Evolutionary conservation across 2,329 filamentous ascomycete genomes (phyloP).

Genomic region (Exophiala dermatitidis): DNA sequence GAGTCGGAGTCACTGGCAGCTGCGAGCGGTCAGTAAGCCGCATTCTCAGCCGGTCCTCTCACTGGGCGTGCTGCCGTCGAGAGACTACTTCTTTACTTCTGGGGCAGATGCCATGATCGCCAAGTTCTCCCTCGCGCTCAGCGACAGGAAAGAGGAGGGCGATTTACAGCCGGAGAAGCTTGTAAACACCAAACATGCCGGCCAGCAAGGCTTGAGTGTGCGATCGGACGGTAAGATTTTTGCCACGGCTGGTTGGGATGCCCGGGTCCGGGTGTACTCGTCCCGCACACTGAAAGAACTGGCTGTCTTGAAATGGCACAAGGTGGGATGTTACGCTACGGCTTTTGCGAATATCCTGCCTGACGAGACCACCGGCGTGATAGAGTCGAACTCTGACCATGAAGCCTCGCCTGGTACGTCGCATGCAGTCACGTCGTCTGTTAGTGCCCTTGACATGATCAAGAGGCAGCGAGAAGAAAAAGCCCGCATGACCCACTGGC

Average conservation of each 20-base stretch:
- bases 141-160: slow-evolving; percentile 29
- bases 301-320: slow-evolving; percentile 91
- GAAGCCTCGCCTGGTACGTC: slow-evolving; percentile 5
- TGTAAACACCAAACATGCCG: slow-evolving; percentile 75
- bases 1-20: slow-evolving; percentile 40
- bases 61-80: slow-evolving; percentile 47
- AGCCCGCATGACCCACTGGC: slow-evolving; percentile 71
- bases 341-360: slow-evolving; percentile 54
- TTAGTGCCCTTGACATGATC: slow-evolving; percentile 41
- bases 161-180: slow-evolving; percentile 48
- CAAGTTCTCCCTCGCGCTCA: slow-evolving; percentile 50
- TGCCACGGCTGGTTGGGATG: slow-evolving; percentile 90
- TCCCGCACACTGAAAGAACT: slow-evolving; percentile 74
- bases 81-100: slow-evolving; percentile 65
- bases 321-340: slow-evolving; percentile 74
- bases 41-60: slow-evolving; percentile 81
- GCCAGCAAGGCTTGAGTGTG: slow-evolving; percentile 73
- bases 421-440: slow-evolving; percentile 10
- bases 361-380: neutral
- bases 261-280: slow-evolving; percentile 71
- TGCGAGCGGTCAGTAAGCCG: slow-evolving; percentile 56
- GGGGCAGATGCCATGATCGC: slow-evolving; percentile 72
- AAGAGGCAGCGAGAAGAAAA: slow-evolving; percentile 57
- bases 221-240: slow-evolving; percentile 76
- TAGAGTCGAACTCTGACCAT: neutral